Percentiles rank a stretch among this genome's conserved stretches.
Evolutionary conservation across 1,284 basidiomycete genomes (phyloP).

Genomic region (Leccinum solheimii): DNA sequence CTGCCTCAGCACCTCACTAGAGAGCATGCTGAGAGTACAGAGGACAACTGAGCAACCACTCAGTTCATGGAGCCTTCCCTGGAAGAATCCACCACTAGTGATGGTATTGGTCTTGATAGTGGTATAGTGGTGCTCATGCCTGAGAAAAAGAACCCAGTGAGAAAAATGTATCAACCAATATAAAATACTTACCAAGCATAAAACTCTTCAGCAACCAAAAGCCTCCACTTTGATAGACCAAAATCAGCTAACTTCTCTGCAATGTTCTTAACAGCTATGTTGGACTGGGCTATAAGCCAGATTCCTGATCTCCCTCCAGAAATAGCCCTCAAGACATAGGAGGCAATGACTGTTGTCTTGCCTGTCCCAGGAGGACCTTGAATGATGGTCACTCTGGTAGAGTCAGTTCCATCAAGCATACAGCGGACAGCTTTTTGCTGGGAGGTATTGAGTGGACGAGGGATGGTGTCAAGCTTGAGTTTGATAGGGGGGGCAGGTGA

Average conservation of each 20-base stretch:
- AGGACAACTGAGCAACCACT: conserved; percentile 31
- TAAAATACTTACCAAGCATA: conserved; percentile 41
- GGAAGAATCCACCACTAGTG: conserved; percentile 33
- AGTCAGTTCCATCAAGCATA: conserved; percentile 30
- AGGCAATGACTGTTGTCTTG: conserved; percentile 48
- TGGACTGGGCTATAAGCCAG: conserved; percentile 58
- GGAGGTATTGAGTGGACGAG: conserved; percentile 30
- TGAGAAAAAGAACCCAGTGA: conserved; percentile 21
- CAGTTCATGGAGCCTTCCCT: conserved; percentile 23
- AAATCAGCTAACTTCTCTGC: conserved; percentile 49
- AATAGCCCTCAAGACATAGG: conserved; percentile 41
- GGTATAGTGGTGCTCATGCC: conserved; percentile 55
- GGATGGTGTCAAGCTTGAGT: conserved; percentile 16
- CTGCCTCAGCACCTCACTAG: conserved; percentile 41
- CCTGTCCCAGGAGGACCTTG: conserved; percentile 55
- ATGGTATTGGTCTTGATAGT: conserved; percentile 40
- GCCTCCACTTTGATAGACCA: conserved; percentile 40
- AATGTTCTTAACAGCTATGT: conserved; percentile 57
- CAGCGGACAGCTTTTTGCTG: conserved; percentile 28
- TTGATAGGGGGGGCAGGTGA: neutral
- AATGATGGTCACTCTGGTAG: conserved; percentile 35
- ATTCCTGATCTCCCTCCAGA: conserved; percentile 32
- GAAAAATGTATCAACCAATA: neutral
- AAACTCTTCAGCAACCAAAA: conserved; percentile 51
- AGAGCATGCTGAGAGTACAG: conserved; percentile 74